Conservation (phyloP, 1,284 basidiomycete species). For the Pterula multifida region DNA sequence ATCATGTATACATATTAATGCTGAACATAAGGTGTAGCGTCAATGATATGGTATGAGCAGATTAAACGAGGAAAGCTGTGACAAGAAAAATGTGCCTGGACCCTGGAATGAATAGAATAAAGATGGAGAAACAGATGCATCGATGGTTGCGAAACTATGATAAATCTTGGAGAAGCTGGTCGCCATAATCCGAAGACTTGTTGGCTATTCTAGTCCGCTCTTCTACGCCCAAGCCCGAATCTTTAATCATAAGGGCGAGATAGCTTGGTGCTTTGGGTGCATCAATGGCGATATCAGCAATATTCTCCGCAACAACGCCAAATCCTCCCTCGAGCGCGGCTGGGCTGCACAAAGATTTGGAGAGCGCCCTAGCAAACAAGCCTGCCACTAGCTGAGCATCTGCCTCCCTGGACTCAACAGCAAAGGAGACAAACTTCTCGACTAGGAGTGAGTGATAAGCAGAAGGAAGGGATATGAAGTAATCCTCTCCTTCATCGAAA, state of each 20-base stretch:
- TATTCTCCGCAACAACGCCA: slow-evolving; percentile 50
- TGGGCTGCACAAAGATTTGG: slow-evolving; percentile 40
- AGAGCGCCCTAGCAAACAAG: slow-evolving; percentile 46
- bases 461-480: slow-evolving; percentile 62
- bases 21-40: slow-evolving; percentile 16
- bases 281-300: slow-evolving; percentile 85
- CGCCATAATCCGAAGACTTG: slow-evolving; percentile 42
- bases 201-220: slow-evolving; percentile 38
- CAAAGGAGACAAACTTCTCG: slow-evolving; percentile 59
- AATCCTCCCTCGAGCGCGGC: slow-evolving; percentile 62
- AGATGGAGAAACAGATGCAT: slow-evolving; percentile 11
- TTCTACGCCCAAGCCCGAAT: slow-evolving; percentile 52
- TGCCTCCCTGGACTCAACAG: slow-evolving; percentile 75
- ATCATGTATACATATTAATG: slow-evolving; percentile 20
- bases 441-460: slow-evolving; percentile 57
- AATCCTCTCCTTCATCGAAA: slow-evolving; percentile 77
- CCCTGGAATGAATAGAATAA: slow-evolving; percentile 10
- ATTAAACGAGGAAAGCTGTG: not conserved
- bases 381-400: slow-evolving; percentile 71
- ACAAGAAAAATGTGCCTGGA: not conserved
- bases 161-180: slow-evolving; percentile 47
- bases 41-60: slow-evolving; percentile 9
- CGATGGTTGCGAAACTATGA: slow-evolving; percentile 26
- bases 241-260: slow-evolving; percentile 65
- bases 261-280: slow-evolving; percentile 77